Base-by-base conservation (phyloP, 148 eudicot genomes). In the Pharnaceum exiguum region DNA sequence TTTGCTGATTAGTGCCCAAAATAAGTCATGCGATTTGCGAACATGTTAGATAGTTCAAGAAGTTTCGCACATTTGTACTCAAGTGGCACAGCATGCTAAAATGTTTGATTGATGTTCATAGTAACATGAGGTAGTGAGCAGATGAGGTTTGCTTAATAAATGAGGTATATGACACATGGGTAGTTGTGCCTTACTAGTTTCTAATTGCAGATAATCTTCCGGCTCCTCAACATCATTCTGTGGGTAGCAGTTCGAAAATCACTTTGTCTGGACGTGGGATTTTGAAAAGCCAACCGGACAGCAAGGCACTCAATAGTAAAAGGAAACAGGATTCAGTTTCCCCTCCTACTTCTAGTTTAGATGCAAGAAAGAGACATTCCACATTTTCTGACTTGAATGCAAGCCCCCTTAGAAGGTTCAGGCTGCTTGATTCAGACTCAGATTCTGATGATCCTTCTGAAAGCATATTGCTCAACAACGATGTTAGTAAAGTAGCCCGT, bases 401-500 rank as follows among this genome's bases (percentile, higher is more conserved):
- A 38, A 88, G 96, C 63, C 96, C 96, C 51, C 75, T 89, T 22
- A 79, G 96, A 76, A 83, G 75, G 71, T 93, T 88, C 63, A 85
- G 82, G 79, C 78, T 88, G 79, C 62, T 93, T 59, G 89, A 83
- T 68, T 87, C 90, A 60, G 68, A 71, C 42, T 71, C 75, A 46
- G 96, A 89, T 73, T 72, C 71, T 46, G 93, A 85, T 68, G 83
- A 81, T 61, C 69, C 70, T 61, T 64, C 75, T 51, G 58, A 49
- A 24, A 51, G 32, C 53, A 71, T 56, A 45, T 43, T 43, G 57
- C 40, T 49, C 23, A 54, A 52, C 19, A 59, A 36, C 42, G 68
- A 57, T 43, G 51, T 37, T 26, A 71, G 42, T 51, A 56, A 39
- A 47, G 65, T 45, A 46, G 45, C 37, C 32, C 68, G 65, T 52